Evolutionary conservation across 371 early-diverging fungal species (phyloP).

Genomic region (Lichtheimia ramosa): DNA sequence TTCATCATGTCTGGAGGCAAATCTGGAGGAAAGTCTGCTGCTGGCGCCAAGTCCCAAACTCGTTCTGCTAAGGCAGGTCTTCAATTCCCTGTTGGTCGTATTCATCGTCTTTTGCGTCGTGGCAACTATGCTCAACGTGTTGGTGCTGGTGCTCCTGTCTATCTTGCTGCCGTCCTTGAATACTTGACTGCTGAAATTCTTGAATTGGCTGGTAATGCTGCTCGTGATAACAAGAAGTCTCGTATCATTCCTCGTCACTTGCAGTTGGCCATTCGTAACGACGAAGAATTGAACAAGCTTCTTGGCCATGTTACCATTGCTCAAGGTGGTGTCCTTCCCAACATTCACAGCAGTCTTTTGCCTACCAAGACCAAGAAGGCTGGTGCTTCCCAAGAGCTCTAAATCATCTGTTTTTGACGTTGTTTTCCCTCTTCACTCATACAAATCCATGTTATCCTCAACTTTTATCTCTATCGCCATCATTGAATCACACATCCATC

Average conservation of each 20-base stretch:
- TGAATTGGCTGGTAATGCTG: conserved; percentile 92
- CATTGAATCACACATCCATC: background rate
- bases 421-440: background rate
- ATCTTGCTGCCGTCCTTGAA: conserved; percentile 90
- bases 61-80: conserved; percentile 82
- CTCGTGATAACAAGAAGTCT: conserved; percentile 91
- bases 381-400: conserved; percentile 40
- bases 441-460: background rate
- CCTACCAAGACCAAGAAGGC: conserved; percentile 69
- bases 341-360: conserved; percentile 69
- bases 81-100: conserved; percentile 93
- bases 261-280: conserved; percentile 89
- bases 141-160: conserved; percentile 90
- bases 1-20: conserved; percentile 60
- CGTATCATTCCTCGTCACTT: conserved; percentile 88
- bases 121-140: conserved; percentile 93
- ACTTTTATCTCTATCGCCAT: background rate
- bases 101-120: conserved; percentile 89
- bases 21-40: conserved; percentile 63
- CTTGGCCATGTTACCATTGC: conserved; percentile 81
- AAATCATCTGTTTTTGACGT: conserved; percentile 11
- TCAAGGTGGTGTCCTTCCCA: conserved; percentile 82
- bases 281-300: conserved; percentile 92
- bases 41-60: conserved; percentile 53
- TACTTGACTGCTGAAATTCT: conserved; percentile 94